Base-by-base conservation (phyloP, 305 asterid species). In the Striga hermonthica region DNA sequence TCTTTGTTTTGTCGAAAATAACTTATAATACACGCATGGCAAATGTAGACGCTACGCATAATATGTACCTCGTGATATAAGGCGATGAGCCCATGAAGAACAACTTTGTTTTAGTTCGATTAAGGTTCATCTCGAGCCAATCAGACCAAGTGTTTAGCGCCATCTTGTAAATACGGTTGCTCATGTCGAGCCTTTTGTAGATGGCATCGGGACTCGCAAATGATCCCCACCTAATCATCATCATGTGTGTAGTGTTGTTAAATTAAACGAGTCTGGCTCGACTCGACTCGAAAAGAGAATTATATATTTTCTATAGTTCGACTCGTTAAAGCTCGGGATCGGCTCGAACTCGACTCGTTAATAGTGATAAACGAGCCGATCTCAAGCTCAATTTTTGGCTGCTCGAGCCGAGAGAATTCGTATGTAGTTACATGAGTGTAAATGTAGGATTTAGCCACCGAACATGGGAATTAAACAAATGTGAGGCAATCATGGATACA, bases 391-490 rank as follows among this genome's bases (percentile, higher is more conserved):
- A n/a, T n/a, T n/a, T n/a, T n/a, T n/a, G n/a, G n/a, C n/a, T n/a
- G 31, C 31, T 22, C 31, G 31, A 22, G 31, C 31, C 1, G 1
- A 22, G 31, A 22, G 31, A 22, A 22, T 22, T 22, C 2, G 31
- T 22, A 22, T 22, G 2, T 22, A 22, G 31, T 75, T 74, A 88
- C 91, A 82, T 43, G 68, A 86, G 67, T 55, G 79, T 81, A 64
- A 82, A 36, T 47, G 63, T 71, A 15, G 79, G 78, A 62, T 53
- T 67, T 57, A 84, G 52, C 96, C 96, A 89, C 96, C 96, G 81
- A 1, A 74, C 49, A 57, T 76, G 83, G 10, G 92, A 68, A 74
- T 75, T 75, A 28, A 89, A 89, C 31, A 22, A 22, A 22, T 2
- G 31, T 22, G 31, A 22, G 31, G 2, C 31, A 22, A 22, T 22